Percentiles rank a stretch among this genome's conserved stretches.
Evolutionary conservation across 176 grass and related monocot species (phyloP).

Genomic region (Zea mays): DNA sequence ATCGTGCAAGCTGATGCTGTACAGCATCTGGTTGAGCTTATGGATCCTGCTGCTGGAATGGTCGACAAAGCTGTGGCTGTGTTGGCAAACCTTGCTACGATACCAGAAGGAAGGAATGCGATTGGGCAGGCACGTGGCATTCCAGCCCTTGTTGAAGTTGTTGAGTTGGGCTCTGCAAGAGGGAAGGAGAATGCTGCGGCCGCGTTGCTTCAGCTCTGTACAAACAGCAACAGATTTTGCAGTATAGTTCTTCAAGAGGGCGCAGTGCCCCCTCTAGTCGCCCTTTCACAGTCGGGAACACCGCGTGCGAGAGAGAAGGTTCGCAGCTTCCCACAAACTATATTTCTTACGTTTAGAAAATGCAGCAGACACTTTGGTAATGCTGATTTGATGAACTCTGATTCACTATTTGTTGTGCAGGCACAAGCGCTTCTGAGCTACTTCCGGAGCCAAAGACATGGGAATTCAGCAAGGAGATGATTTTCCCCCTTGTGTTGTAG

Average conservation of each 20-base stretch:
- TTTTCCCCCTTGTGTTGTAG: slow-evolving; percentile 15
- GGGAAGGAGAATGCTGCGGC: slow-evolving; percentile 94
- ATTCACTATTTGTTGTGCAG: slow-evolving; percentile 42
- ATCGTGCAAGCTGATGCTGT: slow-evolving; percentile 87
- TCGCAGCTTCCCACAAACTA: neutral
- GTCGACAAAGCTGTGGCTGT: slow-evolving; percentile 98
- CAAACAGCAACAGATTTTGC: slow-evolving; percentile 88
- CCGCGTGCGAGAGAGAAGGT: slow-evolving; percentile 93
- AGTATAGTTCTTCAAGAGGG: slow-evolving; percentile 97
- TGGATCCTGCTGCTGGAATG: slow-evolving; percentile 97
- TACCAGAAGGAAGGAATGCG: slow-evolving; percentile 81
- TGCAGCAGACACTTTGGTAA: neutral
- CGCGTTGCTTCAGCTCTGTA: slow-evolving; percentile 86
- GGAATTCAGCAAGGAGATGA: slow-evolving; percentile 61
- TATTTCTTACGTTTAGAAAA: slow-evolving; percentile 23
- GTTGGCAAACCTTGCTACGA: slow-evolving; percentile 88
- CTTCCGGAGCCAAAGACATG: slow-evolving; percentile 92
- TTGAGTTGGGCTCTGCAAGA: slow-evolving; percentile 88
- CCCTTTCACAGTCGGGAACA: slow-evolving; percentile 90
- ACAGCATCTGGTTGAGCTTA: slow-evolving; percentile 76
- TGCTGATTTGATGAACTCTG: neutral
- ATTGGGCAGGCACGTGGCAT: slow-evolving; percentile 84
- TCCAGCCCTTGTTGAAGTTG: slow-evolving; percentile 85
- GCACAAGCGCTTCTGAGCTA: slow-evolving; percentile 92
- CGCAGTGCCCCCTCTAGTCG: slow-evolving; percentile 84